Evolutionary conservation across 2,329 filamentous ascomycete species (phyloP).

Genomic region (Byssothecium circinans): DNA sequence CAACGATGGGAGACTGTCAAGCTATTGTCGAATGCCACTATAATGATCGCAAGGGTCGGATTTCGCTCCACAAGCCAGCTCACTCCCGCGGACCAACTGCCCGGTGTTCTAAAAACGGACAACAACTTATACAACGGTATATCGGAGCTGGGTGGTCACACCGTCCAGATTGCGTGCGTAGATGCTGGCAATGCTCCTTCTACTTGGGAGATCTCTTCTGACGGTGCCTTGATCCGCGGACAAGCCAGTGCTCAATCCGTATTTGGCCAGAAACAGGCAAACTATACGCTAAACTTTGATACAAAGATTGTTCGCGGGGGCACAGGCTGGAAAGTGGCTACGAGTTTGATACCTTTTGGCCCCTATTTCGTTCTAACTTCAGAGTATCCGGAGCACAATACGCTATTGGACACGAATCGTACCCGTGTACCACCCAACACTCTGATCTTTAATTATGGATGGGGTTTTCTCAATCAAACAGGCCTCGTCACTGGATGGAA

Average conservation of each 20-base stretch:
- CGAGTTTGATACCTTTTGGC: constrained; percentile 13
- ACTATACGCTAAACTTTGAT: constrained; percentile 45
- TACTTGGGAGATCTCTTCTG: constrained; percentile 29
- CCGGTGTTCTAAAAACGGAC: constrained; percentile 33
- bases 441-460: constrained; percentile 40
- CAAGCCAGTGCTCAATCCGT: constrained; percentile 33
- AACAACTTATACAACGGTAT: constrained; percentile 40
- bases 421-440: constrained; percentile 42
- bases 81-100: constrained; percentile 22
- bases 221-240: constrained; percentile 43
- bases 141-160: constrained; percentile 44
- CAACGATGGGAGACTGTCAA: constrained; percentile 47
- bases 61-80: constrained; percentile 34
- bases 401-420: constrained; percentile 40
- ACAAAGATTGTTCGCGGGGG: constrained; percentile 45
- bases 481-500: constrained; percentile 21
- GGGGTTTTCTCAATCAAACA: constrained; percentile 42
- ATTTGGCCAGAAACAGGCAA: constrained; percentile 20
- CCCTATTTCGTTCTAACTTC: constrained; percentile 29
- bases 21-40: constrained; percentile 37
- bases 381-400: constrained; percentile 15
- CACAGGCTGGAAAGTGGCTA: constrained; percentile 43
- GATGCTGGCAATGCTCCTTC: constrained; percentile 42
- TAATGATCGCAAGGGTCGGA: constrained; percentile 38
- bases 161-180: constrained; percentile 41